phyloP scores from a whole-genome alignment of 1,284 basidiomycete genomes.

The Puccinia coronata region DNA sequence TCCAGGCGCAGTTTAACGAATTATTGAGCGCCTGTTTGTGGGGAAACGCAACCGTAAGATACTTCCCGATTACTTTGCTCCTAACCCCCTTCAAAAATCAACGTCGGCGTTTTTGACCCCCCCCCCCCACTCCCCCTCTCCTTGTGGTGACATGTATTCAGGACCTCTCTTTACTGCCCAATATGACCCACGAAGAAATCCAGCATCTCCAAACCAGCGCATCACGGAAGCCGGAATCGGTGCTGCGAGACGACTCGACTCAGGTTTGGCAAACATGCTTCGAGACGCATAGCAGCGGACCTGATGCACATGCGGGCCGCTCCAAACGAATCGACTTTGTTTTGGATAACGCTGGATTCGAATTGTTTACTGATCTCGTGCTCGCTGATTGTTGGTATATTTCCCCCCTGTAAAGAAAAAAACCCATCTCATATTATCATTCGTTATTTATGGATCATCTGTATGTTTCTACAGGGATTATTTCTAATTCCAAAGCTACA shows the following conservation, averaged over 20 bases:
- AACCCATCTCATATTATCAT: no score
- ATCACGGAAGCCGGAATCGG: constrained; percentile 71
- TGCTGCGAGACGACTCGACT: constrained; percentile 80
- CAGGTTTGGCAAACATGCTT: constrained; percentile 72
- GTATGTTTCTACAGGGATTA: constrained; percentile 60
- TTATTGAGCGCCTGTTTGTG: constrained; percentile 75
- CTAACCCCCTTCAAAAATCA: not conserved
- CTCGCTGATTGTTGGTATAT: constrained; percentile 76
- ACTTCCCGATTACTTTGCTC: no score
- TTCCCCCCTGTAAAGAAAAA: no score
- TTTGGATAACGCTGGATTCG: constrained; percentile 91
- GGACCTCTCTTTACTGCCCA: constrained; percentile 80
- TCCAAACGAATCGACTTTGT: constrained; percentile 78
- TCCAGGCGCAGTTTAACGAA: constrained; percentile 66
- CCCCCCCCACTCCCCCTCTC: not conserved
- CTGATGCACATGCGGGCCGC: constrained; percentile 59
- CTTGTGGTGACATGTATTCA: constrained; percentile 55
- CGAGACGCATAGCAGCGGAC: constrained; percentile 56
- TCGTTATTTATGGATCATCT: not conserved
- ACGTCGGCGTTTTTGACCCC: not conserved
- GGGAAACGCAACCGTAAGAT: constrained; percentile 60
- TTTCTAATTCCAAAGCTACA: constrained; percentile 75
- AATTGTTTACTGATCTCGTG: constrained; percentile 91
- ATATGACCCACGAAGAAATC: constrained; percentile 76
- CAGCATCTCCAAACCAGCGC: constrained; percentile 68